Conservation (phyloP, 2,329 filamentous ascomycete genomes). For the Fusarium torulosum region DNA sequence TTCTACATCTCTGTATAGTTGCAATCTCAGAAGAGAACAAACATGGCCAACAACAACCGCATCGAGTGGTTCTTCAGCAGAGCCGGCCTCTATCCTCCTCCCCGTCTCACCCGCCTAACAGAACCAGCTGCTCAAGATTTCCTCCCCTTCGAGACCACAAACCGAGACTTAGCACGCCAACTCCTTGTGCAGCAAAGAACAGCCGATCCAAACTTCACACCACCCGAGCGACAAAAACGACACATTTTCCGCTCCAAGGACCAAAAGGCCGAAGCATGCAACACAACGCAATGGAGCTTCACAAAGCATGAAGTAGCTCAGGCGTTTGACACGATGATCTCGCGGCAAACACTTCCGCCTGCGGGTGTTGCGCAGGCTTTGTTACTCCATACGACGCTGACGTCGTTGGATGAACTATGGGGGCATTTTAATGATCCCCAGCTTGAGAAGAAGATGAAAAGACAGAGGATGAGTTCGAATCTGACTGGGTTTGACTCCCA, state of each 20-base stretch:
- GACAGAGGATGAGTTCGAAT: not conserved
- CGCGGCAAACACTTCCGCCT: not conserved
- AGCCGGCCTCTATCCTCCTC: slow-evolving; percentile 19
- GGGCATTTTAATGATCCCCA: slow-evolving; percentile 11
- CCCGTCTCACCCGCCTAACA: not conserved
- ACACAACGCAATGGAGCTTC: slow-evolving; percentile 24
- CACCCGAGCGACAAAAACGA: slow-evolving; percentile 13
- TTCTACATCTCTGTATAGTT: no score
- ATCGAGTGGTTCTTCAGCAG: slow-evolving; percentile 24
- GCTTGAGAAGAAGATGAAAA: slow-evolving; percentile 34
- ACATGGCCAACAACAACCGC: slow-evolving; percentile 14
- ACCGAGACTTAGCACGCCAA: slow-evolving; percentile 6
- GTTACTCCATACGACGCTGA: not conserved
- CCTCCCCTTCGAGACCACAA: not conserved
- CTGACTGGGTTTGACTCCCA: not conserved
- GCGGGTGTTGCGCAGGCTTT: slow-evolving; percentile 27
- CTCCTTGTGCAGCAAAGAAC: slow-evolving; percentile 18
- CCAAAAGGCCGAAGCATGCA: not conserved
- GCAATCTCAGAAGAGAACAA: not conserved
- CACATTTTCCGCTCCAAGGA: slow-evolving; percentile 18
- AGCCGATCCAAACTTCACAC: not conserved
- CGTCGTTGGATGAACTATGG: slow-evolving; percentile 26
- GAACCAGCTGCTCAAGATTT: slow-evolving; percentile 24
- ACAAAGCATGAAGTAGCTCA: slow-evolving; percentile 26
- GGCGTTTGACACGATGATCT: slow-evolving; percentile 14